These are phyloP conservation scores for Hevea brasiliensis DNA, from an alignment of 345 rosid genomes.

Conservation along the genomic window DNA sequence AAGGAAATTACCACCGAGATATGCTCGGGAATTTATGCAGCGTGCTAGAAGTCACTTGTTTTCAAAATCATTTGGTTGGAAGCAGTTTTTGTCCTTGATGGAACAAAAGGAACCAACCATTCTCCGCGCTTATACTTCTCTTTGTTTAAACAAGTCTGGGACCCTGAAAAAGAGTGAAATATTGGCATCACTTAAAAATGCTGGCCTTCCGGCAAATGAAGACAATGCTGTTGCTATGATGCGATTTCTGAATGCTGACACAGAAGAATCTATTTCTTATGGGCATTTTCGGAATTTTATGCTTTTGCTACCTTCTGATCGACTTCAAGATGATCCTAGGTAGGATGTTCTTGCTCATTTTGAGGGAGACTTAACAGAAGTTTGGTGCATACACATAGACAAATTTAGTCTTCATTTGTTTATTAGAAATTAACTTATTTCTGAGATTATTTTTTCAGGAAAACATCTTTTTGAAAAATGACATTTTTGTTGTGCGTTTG, in stretches of 20 bases:
- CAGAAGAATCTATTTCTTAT: slow-evolving; percentile 90
- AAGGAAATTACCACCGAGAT: slow-evolving; percentile 79
- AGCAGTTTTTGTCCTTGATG: slow-evolving; percentile 95
- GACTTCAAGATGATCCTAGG: slow-evolving; percentile 96
- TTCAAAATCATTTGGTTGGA: slow-evolving; percentile 96
- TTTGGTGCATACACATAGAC: background rate
- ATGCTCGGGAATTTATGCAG: slow-evolving; percentile 83
- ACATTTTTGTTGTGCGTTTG: too few species aligned
- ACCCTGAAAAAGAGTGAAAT: slow-evolving; percentile 96
- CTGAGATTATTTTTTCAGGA: too few species aligned
- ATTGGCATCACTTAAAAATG: slow-evolving; percentile 78
- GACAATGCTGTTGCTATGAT: slow-evolving; percentile 97
- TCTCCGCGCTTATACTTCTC: slow-evolving; percentile 95
- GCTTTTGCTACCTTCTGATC: slow-evolving; percentile 91
- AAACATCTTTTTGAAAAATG: too few species aligned
- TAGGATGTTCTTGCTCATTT: slow-evolving; percentile 34
- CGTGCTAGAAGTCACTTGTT: slow-evolving; percentile 86
- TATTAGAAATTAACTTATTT: too few species aligned
- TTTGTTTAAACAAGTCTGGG: slow-evolving; percentile 90
- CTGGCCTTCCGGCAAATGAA: slow-evolving; percentile 96
- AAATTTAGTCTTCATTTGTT: too few species aligned
- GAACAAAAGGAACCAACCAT: slow-evolving; percentile 97
- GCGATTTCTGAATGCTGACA: slow-evolving; percentile 85
- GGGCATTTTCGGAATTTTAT: slow-evolving; percentile 96
- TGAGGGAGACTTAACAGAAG: background rate